Base-by-base conservation (phyloP, 139 green algal genomes). In the Astrephomene gubernaculifera region DNA sequence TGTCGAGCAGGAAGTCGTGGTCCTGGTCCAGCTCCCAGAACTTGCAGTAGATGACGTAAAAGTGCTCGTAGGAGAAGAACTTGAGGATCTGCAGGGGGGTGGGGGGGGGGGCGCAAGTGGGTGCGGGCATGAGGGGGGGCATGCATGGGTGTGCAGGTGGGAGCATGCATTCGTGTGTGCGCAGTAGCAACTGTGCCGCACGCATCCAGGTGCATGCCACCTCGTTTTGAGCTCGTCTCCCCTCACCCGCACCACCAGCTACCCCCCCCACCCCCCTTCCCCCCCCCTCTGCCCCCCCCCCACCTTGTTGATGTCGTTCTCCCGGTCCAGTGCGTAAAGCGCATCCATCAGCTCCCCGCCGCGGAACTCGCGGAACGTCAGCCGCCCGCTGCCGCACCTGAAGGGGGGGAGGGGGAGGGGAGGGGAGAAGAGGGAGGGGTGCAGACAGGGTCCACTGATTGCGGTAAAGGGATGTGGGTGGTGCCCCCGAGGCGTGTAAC, bases 11-110 rank as follows among this genome's bases (percentile, higher is more conserved):
- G 85, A 99, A 99, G 91, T 99, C 97, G 89, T 99, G 97, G 92
- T 99, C 97, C 17, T 81, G 92, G 90, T 99, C 97, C 45, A 99
- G 94, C 92, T 99, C 97, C 97, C 97, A 99, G 83, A 99, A 99
- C 93, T 99, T 99, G 97, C 97, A 99, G 92, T 99, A 99, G 73
- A 99, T 96, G 45, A 99, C 97, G 87, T 99, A 99, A 85, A 99
- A 99, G 90, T 99, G 97, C 92, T 99, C 97, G 88, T 99, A 99
- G 24, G 93, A 97, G 87, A 99, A 99, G 90, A 98, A 98, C 76
- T 93, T 93, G 33, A 97, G 88, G 41, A 98, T 83, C 87, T 92
- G 84, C 14, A 17, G 29, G n/a, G 29, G 61, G n/a, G 25, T 39
- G 4, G 29, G 4, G 61, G 57, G 57, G 19, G 17, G 21, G 57